A percentile compares a stretch with the other conserved stretches of the same genome.
Evolutionary conservation across 805 yeast species (phyloP).

Genomic region (Wickerhamiella qilinensis): DNA sequence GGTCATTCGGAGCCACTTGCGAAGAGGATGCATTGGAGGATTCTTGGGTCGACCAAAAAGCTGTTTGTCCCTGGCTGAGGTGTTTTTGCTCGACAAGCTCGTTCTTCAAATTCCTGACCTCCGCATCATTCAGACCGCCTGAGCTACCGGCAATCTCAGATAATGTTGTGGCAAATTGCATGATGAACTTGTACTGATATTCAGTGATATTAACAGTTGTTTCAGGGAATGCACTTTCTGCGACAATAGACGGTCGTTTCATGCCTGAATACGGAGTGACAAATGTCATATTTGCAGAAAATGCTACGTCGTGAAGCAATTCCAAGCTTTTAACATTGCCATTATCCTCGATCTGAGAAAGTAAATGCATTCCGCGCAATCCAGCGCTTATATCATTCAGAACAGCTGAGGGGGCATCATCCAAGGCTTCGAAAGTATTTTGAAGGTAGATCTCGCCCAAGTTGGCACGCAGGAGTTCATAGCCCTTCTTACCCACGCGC

Average conservation of each 20-base stretch:
- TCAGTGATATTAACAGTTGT: constrained; percentile 56
- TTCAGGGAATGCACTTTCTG: constrained; percentile 46
- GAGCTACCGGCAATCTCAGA: constrained; percentile 35
- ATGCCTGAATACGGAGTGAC: constrained; percentile 11
- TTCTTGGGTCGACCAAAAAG: constrained; percentile 13
- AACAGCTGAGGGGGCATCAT: constrained; percentile 10
- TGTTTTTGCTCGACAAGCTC: constrained; percentile 12
- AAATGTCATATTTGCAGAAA: constrained; percentile 1
- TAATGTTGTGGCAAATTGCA: constrained; percentile 38
- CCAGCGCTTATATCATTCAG: constrained; percentile 49
- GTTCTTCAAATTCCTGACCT: constrained; percentile 18
- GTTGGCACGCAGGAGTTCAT: constrained; percentile 51
- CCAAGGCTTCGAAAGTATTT: constrained; percentile 35
- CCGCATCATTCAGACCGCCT: constrained; percentile 35
- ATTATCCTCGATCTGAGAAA: constrained; percentile 40
- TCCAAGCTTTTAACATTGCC: constrained; percentile 37
- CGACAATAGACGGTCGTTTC: constrained; percentile 31
- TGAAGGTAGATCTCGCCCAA: constrained; percentile 68
- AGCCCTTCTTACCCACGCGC: constrained; percentile 26
- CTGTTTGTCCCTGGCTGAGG: constrained; percentile 8
- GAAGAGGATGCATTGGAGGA: background rate
- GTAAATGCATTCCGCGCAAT: constrained; percentile 51
- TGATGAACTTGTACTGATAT: constrained; percentile 43
- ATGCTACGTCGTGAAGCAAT: constrained; percentile 22
- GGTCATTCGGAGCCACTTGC: background rate